Evolutionary conservation across 2,329 filamentous ascomycete species (phyloP).

Genomic region (Alternaria viburni): DNA sequence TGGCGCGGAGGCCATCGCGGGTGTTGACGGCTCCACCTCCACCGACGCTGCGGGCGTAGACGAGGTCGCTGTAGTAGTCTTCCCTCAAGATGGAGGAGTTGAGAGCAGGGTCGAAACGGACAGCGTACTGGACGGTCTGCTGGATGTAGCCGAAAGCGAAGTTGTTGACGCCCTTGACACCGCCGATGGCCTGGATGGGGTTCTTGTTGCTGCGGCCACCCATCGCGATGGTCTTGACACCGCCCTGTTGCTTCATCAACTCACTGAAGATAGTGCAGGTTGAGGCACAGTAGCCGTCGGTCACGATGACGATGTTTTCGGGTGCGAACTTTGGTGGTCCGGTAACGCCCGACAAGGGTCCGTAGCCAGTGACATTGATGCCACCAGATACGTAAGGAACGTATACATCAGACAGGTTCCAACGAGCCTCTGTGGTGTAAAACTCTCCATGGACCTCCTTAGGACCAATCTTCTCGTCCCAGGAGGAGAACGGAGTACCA

Average conservation of each 20-base stretch:
- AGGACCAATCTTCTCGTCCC: conserved; percentile 52
- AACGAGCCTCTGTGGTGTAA: conserved; percentile 41
- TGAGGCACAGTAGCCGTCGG: conserved; percentile 65
- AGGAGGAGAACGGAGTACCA: conserved; percentile 56
- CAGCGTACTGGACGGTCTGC: conserved; percentile 25
- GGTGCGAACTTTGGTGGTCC: conserved; percentile 58
- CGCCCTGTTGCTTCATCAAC: conserved; percentile 59
- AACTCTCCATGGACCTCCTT: conserved; percentile 49
- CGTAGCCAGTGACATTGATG: conserved; percentile 47
- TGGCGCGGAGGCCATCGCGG: conserved; percentile 42
- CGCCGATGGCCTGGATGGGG: conserved; percentile 62
- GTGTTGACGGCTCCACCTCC: conserved; percentile 40
- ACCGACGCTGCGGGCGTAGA: conserved; percentile 27
- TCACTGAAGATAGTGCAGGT: conserved; percentile 65
- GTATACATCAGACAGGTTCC: conserved; percentile 46
- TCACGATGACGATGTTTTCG: conserved; percentile 60
- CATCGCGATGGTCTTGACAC: conserved; percentile 61
- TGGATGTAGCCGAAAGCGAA: conserved; percentile 45
- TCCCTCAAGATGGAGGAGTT: conserved; percentile 33
- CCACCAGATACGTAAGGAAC: conserved; percentile 40
- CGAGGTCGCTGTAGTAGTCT: conserved; percentile 35
- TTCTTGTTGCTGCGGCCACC: conserved; percentile 57
- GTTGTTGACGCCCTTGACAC: conserved; percentile 58
- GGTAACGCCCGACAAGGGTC: conserved; percentile 51
- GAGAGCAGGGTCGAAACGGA: conserved; percentile 29